Conservation (phyloP, 129 eudicot genomes). For the Escallonia herrerae region DNA sequence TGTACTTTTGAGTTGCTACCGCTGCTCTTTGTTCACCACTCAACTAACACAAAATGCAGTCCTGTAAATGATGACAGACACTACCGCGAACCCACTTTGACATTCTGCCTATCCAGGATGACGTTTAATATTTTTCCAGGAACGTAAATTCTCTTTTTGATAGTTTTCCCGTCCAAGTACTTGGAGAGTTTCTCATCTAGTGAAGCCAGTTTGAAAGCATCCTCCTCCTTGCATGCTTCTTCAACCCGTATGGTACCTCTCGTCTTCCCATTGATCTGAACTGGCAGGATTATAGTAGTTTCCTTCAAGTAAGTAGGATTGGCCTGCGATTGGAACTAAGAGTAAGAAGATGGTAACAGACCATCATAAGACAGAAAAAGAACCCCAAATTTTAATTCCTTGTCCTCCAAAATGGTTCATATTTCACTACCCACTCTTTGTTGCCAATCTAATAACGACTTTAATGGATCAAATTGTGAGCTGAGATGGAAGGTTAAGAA, state of each 20-base stretch:
- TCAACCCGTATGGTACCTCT: conserved; percentile 89
- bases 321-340: conserved; percentile 33
- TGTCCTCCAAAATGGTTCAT: no score
- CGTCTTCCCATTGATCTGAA: conserved; percentile 94
- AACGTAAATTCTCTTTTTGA: conserved; percentile 80
- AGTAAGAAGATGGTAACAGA: conserved; percentile 4
- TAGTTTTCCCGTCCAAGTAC: conserved; percentile 57
- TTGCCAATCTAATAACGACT: no score
- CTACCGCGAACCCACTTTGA: conserved; percentile 34
- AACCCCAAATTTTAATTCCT: no score
- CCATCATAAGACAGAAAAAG: background rate
- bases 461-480: no score
- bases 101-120: conserved; percentile 48
- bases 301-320: conserved; percentile 71
- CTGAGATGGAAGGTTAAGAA: no score
- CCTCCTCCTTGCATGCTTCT: conserved; percentile 74
- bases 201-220: conserved; percentile 65
- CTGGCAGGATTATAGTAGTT: conserved; percentile 68
- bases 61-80: conserved; percentile 6
- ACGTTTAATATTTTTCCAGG: conserved; percentile 80
- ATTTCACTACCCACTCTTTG: no score
- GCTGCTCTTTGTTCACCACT: background rate
- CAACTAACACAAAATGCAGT: conserved; percentile 1
- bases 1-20: background rate
- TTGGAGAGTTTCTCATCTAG: conserved; percentile 66